Base-by-base conservation (phyloP, 495 filamentous ascomycete species). In the Saxispiralis lemnorum region DNA sequence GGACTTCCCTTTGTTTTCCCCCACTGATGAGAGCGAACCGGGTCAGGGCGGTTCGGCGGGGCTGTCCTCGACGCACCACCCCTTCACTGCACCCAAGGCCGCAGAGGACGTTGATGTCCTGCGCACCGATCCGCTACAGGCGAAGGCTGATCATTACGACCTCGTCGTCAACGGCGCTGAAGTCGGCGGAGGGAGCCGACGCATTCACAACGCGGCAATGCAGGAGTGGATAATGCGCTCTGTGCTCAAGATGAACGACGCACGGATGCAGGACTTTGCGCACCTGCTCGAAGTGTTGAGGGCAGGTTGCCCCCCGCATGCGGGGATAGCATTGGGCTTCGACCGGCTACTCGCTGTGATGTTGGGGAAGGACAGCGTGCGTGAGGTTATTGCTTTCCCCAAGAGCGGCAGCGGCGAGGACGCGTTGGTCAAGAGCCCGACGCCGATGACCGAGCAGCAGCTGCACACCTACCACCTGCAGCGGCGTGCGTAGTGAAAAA, bases 371-470 rank as follows among this genome's bases (percentile, higher is more conserved):
- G 74, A 82, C 17, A 78, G 75, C 6, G 72, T 97, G 7, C 63
- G 80, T 43, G 88, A 97, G 64, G 89, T 96, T 13, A 93, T 95
- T 56, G 88, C 88, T 1, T 97, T 97, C 58, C 89, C 89, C 2
- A 97, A 97, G 63, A 81, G 68, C 39, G 80, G 81, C 30, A 88
- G 78, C 59, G 83, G 84, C 0, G 80, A 88, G 54, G 89, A 97
- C 61, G 57, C 71, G 20, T 69, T 86, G 59, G 83, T 94, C 13
- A 73, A 72, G 37, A 79, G 76, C 49, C 89, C 89, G 0, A 71
- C 73, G 18, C 51, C 50, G 46, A 67, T 88, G 43, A 79, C 68
- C 0, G 59, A 70, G 38, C 68, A 72, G 51, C 72, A 81, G 41
- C 63, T 84, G 53, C 57, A 69, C 48, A 76, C 68, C 2, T 97